A percentile compares a stretch with the other conserved stretches of the same genome.
These are phyloP conservation scores for Irpex sp. DNA, from an alignment of 1,284 basidiomycete genomes.

Conservation along the genomic window DNA sequence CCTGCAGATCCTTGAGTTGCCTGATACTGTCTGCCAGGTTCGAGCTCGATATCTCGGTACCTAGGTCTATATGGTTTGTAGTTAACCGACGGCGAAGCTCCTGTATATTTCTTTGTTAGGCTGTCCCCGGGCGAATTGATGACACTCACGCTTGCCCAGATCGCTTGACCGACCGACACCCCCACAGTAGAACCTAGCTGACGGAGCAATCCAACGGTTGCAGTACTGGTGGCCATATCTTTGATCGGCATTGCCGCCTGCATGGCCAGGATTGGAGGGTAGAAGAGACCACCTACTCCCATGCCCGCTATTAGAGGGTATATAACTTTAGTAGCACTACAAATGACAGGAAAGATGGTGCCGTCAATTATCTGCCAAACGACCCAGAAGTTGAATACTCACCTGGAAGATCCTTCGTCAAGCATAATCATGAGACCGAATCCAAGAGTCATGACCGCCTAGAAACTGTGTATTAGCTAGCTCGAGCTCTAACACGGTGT, in stretches of 20 bases:
- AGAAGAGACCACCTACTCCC: conserved; percentile 34
- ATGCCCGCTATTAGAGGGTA: conserved; percentile 29
- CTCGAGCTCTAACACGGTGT: too few relatives aligned
- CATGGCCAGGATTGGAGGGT: conserved; percentile 29
- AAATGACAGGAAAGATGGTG: neutral
- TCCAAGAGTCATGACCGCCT: conserved; percentile 28
- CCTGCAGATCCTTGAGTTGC: conserved; percentile 44
- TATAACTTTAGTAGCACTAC: conserved; percentile 27
- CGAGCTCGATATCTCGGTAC: conserved; percentile 40
- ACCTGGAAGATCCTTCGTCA: conserved; percentile 22
- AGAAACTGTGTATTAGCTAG: conserved; percentile 2
- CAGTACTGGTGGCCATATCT: conserved; percentile 41
- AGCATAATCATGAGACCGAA: conserved; percentile 32
- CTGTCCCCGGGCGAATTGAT: too few relatives aligned
- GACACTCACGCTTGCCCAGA: conserved; percentile 54
- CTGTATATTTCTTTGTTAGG: conserved; percentile 21
- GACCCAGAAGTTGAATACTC: neutral
- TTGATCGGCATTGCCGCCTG: conserved; percentile 43
- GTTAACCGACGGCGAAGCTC: conserved; percentile 40
- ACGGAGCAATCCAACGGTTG: conserved; percentile 54
- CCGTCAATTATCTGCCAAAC: conserved; percentile 16
- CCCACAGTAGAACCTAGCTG: conserved; percentile 44
- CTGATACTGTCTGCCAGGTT: conserved; percentile 47
- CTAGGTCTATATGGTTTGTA: conserved; percentile 14
- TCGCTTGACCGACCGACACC: conserved; percentile 60